Evolutionary conservation across 176 grass and related monocot species (phyloP).

Genomic region (Panicum miliaceum): DNA sequence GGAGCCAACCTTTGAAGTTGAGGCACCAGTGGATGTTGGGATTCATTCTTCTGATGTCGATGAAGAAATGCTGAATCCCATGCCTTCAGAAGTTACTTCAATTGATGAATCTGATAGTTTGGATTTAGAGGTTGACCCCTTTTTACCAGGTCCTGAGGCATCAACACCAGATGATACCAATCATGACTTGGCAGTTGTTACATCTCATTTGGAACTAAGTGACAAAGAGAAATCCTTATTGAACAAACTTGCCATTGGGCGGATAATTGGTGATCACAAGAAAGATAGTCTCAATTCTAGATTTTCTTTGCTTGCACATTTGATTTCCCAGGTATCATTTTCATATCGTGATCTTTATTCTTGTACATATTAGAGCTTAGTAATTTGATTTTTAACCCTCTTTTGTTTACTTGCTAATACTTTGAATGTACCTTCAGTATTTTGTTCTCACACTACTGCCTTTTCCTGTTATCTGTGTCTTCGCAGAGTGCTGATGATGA

Average conservation of each 20-base stretch:
- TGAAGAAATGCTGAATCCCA: slow-evolving; percentile 53
- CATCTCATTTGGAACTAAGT: slow-evolving; percentile 70
- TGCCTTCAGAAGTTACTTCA: slow-evolving; percentile 61
- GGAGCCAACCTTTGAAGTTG: slow-evolving; percentile 45
- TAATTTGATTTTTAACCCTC: neutral
- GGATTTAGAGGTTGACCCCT: slow-evolving; percentile 65
- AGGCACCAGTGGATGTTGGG: slow-evolving; percentile 12
- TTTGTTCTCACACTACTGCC: slow-evolving; percentile 26
- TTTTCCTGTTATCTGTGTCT: slow-evolving; percentile 42
- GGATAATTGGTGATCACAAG: slow-evolving; percentile 80
- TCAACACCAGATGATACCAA: slow-evolving; percentile 62
- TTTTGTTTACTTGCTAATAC: slow-evolving; percentile 30
- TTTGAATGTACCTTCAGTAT: slow-evolving; percentile 23
- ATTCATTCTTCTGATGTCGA: slow-evolving; percentile 48
- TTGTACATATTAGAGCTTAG: slow-evolving; percentile 3
- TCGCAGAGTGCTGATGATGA: slow-evolving; percentile 70
- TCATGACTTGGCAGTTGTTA: slow-evolving; percentile 75
- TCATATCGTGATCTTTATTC: slow-evolving; percentile 33
- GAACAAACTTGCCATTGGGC: slow-evolving; percentile 57
- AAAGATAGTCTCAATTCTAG: slow-evolving; percentile 51
- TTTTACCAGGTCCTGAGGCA: slow-evolving; percentile 42
- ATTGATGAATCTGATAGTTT: slow-evolving; percentile 55
- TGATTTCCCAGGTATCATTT: slow-evolving; percentile 84
- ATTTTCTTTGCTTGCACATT: slow-evolving; percentile 82
- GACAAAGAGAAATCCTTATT: slow-evolving; percentile 62